Base-by-base conservation (phyloP, 768 basidiomycete species). In the Wakefieldia striispora region DNA sequence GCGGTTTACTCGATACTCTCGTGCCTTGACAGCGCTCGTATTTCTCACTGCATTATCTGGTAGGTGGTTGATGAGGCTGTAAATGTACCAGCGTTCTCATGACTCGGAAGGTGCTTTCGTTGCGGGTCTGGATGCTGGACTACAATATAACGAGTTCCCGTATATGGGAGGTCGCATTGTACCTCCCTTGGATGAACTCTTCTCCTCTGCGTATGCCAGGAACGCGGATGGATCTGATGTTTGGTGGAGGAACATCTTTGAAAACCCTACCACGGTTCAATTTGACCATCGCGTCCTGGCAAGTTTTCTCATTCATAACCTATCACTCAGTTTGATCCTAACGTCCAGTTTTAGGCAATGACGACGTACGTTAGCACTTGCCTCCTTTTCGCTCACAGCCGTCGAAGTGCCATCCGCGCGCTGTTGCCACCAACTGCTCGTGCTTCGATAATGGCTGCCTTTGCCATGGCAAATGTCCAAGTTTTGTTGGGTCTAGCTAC, bases 111-210 rank as follows among this genome's bases (percentile, higher is more conserved):
- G 97, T 44, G 97, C 97, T 5, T 98, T 99, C 60, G 97, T 99
- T 24, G 97, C 97, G 33, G 97, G 97, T 13, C 76, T 99, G 37
- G 97, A 99, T 66, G 97, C 97, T 1, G 97, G 97, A 13, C 70
- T 99, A 46, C 67, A 94, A n/a, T 98, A 98, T 72, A 99, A 99
- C 64, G 95, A 98, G 63, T 99, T 97, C 72, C 97, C 97, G 0
- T 70, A 87, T 5, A 99, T 99, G 95, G 95, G 92, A 33, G 94
- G 88, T 7, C 78, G 83, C 14, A 67, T 97, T 14, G 79, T 81
- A 4, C 97, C 97, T 3, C 93, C 94, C 0, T 53, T 73, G 7
- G 80, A 85, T 33, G 97, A 98, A 66, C 78, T 99, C 21, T 82
- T 95, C 64, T 83, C 89, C 23, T 63, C 77, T 1, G 72, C 75